A percentile compares a stretch with the other conserved stretches of the same genome.
Conservation (phyloP, 225 moss, liverwort and hornwort genomes). For the Pleurozium schreberi region DNA sequence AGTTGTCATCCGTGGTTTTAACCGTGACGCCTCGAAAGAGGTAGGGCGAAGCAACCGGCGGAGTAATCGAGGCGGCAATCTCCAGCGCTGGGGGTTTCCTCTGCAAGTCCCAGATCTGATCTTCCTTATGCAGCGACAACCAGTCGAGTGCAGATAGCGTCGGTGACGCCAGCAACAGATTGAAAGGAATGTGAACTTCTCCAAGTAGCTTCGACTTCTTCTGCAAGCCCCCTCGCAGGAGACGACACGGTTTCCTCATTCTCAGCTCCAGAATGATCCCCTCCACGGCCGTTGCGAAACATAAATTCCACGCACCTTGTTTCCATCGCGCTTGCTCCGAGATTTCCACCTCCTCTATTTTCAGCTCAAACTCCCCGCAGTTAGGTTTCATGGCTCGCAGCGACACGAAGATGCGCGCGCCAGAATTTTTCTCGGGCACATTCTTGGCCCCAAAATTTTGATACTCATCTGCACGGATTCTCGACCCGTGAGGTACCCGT, state of each 20-base stretch:
- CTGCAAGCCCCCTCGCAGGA: slow-evolving; percentile 6
- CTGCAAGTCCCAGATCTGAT: slow-evolving; percentile 34
- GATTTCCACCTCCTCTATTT: slow-evolving; percentile 17
- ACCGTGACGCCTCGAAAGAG: slow-evolving; percentile 12
- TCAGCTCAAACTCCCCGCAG: slow-evolving; percentile 28
- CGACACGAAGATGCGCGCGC: slow-evolving; percentile 15
- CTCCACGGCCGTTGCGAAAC: slow-evolving; percentile 16
- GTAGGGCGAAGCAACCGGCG: slow-evolving; percentile 17
- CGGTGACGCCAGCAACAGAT: slow-evolving; percentile 29
- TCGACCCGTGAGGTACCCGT: slow-evolving; percentile 7
- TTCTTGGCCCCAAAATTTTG: slow-evolving; percentile 29
- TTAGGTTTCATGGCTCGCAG: slow-evolving; percentile 9
- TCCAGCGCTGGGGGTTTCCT: slow-evolving; percentile 30
- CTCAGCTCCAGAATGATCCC: slow-evolving; percentile 38
- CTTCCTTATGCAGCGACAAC: slow-evolving; percentile 25
- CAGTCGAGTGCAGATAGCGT: slow-evolving; percentile 27
- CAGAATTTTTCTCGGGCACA: background rate
- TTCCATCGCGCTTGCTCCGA: slow-evolving; percentile 15
- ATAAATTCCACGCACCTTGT: slow-evolving; percentile 9
- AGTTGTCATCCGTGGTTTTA: slow-evolving; percentile 16
- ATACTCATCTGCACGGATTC: slow-evolving; percentile 23
- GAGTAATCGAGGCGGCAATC: slow-evolving; percentile 36
- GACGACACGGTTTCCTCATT: slow-evolving; percentile 2
- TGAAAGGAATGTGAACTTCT: slow-evolving; percentile 29
- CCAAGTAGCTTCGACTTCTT: slow-evolving; percentile 25